Percentiles rank a stretch among this genome's conserved stretches.
Evolutionary conservation across 2,329 filamentous ascomycete species (phyloP).

Genomic region (Calonectria pteridis): DNA sequence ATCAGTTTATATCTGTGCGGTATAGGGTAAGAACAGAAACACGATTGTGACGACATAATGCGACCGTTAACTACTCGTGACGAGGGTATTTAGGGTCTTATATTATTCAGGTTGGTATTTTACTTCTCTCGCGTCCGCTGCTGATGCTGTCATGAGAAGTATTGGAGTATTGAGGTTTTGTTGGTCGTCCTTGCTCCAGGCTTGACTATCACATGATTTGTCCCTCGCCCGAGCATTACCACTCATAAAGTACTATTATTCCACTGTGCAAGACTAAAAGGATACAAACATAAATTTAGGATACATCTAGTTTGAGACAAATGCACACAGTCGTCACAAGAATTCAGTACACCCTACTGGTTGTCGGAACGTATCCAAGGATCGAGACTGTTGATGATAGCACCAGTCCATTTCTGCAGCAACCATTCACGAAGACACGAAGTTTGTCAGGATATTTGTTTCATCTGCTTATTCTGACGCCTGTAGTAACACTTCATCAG

Average conservation of each 20-base stretch:
- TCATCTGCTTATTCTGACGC: background rate
- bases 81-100: background rate
- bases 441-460: background rate
- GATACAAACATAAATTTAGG: background rate
- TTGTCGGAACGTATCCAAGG: background rate
- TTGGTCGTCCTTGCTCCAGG: background rate
- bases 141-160: background rate
- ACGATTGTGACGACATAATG: background rate
- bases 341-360: too few species aligned
- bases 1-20: background rate
- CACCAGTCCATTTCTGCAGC: background rate
- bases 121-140: background rate
- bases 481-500: background rate
- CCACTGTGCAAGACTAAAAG: background rate
- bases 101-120: background rate
- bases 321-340: background rate
- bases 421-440: background rate
- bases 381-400: background rate
- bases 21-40: background rate
- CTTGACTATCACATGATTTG: background rate
- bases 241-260: background rate
- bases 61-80: background rate
- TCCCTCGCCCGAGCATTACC: background rate
- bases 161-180: background rate
- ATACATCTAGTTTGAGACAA: background rate